A percentile compares a stretch with the other conserved stretches of the same genome.
Conservation (phyloP, 2,329 filamentous ascomycete species). For the Spiromastix sp. region DNA sequence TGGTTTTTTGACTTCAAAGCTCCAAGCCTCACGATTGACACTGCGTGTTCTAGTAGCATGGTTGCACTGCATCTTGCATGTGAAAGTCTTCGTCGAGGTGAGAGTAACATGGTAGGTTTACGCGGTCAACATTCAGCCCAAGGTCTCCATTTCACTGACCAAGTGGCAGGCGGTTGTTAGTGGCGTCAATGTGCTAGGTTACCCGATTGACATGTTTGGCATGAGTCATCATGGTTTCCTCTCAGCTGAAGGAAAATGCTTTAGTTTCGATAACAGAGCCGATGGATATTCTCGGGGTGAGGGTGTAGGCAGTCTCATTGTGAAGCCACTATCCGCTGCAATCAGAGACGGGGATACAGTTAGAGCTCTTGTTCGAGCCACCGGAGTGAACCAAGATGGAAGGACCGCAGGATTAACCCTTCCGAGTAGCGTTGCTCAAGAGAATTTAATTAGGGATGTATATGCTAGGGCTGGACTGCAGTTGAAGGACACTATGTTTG, state of each 20-base stretch:
- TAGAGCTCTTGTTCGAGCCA: conserved; percentile 28
- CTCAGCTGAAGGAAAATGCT: conserved; percentile 14
- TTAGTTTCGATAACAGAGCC: conserved; percentile 24
- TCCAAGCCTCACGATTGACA: conserved; percentile 17
- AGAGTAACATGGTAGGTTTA: conserved; percentile 12
- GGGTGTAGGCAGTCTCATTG: conserved; percentile 26
- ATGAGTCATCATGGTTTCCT: conserved; percentile 10
- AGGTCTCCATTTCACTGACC: background rate
- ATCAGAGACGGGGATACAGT: conserved; percentile 28
- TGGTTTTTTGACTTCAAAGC: conserved; percentile 20
- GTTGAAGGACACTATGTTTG: conserved; percentile 8
- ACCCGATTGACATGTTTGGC: conserved; percentile 5
- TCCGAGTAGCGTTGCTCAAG: conserved; percentile 23
- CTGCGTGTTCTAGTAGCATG: conserved; percentile 18
- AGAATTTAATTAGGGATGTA: conserved; percentile 13
- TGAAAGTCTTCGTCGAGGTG: conserved; percentile 12
- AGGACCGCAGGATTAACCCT: conserved; percentile 30
- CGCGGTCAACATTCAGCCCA: background rate
- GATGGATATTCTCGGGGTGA: conserved; percentile 37
- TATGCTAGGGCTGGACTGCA: conserved; percentile 15
- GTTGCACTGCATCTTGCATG: conserved; percentile 19
- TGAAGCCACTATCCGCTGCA: conserved; percentile 33
- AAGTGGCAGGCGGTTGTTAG: conserved; percentile 4
- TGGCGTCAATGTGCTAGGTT: conserved; percentile 7
- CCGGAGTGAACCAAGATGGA: conserved; percentile 33